Percentiles rank a stretch among this genome's conserved stretches.
Evolutionary conservation across 257 asterid species (phyloP).

Genomic region (Petunia axillaris): DNA sequence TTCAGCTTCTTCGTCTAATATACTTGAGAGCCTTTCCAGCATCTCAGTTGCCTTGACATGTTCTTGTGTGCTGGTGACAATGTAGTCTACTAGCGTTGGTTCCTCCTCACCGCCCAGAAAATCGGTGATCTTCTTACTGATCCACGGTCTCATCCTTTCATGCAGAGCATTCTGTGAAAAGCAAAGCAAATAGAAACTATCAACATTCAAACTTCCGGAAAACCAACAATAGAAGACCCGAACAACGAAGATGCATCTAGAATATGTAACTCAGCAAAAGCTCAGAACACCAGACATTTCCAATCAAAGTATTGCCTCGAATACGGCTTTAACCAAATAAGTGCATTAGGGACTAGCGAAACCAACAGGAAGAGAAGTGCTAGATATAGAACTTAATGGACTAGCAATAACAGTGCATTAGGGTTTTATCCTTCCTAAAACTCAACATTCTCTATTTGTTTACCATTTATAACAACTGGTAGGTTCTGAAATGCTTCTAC

Average conservation of each 20-base stretch:
- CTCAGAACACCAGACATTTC: background rate
- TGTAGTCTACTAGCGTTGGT: conserved; percentile 83
- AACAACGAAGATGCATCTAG: background rate
- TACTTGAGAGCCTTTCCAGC: conserved; percentile 89
- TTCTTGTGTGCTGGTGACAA: conserved; percentile 87
- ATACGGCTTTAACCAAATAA: background rate
- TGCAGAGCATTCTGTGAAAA: conserved; percentile 72
- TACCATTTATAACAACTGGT: too few species aligned
- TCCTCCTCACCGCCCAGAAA: conserved; percentile 90
- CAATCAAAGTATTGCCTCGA: background rate
- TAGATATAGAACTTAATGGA: background rate
- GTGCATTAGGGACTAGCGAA: background rate
- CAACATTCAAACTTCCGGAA: background rate
- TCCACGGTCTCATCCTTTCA: conserved; percentile 92
- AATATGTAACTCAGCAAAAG: background rate
- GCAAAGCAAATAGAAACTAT: conserved; percentile 9
- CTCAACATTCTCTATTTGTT: too few species aligned
- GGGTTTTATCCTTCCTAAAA: too few species aligned
- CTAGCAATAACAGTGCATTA: background rate
- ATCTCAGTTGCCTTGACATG: conserved; percentile 88
- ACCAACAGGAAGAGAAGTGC: background rate
- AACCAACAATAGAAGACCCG: conserved; percentile 21
- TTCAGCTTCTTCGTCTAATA: conserved; percentile 98
- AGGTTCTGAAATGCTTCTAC: too few species aligned
- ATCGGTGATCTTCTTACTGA: conserved; percentile 89